These are phyloP conservation scores for Lactifluus volemus DNA, from an alignment of 768 basidiomycete species.

Conservation along the genomic window DNA sequence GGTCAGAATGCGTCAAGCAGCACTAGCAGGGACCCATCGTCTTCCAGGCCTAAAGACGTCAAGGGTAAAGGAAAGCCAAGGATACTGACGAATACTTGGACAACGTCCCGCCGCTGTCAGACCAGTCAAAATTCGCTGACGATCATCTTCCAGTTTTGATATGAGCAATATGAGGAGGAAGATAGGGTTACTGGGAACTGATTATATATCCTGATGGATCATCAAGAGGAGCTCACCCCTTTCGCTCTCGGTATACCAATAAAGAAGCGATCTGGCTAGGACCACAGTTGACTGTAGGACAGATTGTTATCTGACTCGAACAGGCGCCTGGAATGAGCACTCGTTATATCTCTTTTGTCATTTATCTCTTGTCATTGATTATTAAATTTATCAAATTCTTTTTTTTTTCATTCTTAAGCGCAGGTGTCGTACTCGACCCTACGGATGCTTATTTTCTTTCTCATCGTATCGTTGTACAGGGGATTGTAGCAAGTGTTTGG, in stretches of 20 bases:
- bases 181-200: neutral
- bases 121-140: neutral
- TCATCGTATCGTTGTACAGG: neutral
- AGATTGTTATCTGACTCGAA: neutral
- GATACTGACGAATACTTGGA: neutral
- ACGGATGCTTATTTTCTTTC: neutral
- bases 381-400: neutral
- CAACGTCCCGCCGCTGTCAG: neutral
- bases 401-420: neutral
- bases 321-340: no score
- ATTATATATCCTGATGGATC: neutral
- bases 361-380: neutral
- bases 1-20: neutral
- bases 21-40: neutral
- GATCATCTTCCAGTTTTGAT: neutral
- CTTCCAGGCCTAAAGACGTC: neutral
- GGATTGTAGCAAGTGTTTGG: neutral
- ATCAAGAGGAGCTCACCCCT: no score
- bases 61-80: neutral
- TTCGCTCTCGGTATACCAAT: neutral
- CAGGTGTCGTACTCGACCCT: neutral
- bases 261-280: neutral
- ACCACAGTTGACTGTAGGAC: no score
- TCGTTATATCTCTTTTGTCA: neutral
- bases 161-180: conserved; percentile 1